phyloP scores from a whole-genome alignment of 2,329 filamentous ascomycete genomes.

The Paraphaeosphaeria sporulosa region DNA sequence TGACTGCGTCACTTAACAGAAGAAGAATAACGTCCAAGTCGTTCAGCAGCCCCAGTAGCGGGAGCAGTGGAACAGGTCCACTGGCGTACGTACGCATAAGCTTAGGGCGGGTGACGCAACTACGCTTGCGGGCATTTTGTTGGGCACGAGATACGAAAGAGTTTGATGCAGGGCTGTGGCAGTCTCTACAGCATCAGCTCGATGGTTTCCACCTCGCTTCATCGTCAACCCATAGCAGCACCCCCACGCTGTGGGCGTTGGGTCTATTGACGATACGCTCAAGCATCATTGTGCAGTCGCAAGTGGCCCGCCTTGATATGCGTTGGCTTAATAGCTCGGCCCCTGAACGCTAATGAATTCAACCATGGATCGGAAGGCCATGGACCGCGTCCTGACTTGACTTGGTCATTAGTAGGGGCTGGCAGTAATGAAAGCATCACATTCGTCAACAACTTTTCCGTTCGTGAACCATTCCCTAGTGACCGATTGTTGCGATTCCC shows the following conservation, averaged over 20 bases:
- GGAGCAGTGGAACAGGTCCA: slow-evolving; percentile 17
- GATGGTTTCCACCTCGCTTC: background rate
- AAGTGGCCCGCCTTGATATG: background rate
- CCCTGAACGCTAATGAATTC: background rate
- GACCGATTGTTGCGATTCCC: background rate
- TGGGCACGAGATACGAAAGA: slow-evolving; percentile 20
- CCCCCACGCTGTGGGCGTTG: slow-evolving; percentile 1
- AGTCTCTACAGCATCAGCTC: background rate
- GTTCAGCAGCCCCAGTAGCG: slow-evolving; percentile 70
- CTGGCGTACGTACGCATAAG: slow-evolving; percentile 21
- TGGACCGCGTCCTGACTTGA: background rate
- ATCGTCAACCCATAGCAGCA: background rate
- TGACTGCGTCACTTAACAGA: slow-evolving; percentile 60
- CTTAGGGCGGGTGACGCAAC: slow-evolving; percentile 24
- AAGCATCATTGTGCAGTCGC: background rate
- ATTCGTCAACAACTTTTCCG: background rate
- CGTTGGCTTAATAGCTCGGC: slow-evolving; percentile 1
- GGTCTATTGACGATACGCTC: background rate
- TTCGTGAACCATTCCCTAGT: slow-evolving; percentile 8
- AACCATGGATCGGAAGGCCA: background rate
- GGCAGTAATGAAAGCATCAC: background rate
- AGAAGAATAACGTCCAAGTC: slow-evolving; percentile 89
- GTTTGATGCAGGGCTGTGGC: background rate
- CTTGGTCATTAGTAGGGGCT: background rate
- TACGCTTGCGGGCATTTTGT: slow-evolving; percentile 25